Conservation (phyloP, 495 filamentous ascomycete species). For the Acidomyces sp. region DNA sequence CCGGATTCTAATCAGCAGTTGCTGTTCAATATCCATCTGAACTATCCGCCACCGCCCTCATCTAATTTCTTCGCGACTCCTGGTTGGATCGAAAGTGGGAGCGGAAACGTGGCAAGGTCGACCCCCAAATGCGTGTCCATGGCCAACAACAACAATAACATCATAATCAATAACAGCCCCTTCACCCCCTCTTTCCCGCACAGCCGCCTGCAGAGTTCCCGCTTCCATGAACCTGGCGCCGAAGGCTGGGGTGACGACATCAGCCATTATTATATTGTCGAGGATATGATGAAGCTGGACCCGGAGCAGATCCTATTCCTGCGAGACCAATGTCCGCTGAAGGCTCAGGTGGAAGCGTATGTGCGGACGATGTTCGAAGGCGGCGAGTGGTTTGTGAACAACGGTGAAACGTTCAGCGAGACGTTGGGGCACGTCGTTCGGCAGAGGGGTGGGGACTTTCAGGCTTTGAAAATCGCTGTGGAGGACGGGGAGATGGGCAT, state of each 20-base stretch:
- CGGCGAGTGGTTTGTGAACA: constrained; percentile 52
- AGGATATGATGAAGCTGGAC: constrained; percentile 54
- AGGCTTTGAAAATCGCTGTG: constrained; percentile 28
- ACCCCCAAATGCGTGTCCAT: too few species aligned
- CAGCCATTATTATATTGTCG: constrained; percentile 48
- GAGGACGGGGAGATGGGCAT: constrained; percentile 25
- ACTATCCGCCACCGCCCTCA: constrained; percentile 30
- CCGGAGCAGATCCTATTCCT: constrained; percentile 46
- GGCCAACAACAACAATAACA: too few species aligned
- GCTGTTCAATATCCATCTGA: constrained; percentile 42
- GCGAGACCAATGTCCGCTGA: constrained; percentile 36
- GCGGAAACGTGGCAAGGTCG: too few species aligned
- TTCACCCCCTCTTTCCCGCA: too few species aligned
- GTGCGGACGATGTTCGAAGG: constrained; percentile 28
- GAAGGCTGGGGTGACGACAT: constrained; percentile 54
- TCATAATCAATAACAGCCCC: too few species aligned
- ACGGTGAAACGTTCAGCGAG: constrained; percentile 46
- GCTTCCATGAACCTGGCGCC: constrained; percentile 29
- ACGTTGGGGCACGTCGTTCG: constrained; percentile 40
- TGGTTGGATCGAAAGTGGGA: too few species aligned
- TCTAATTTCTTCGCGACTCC: constrained; percentile 24
- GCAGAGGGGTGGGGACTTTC: constrained; percentile 39
- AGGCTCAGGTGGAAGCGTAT: constrained; percentile 42
- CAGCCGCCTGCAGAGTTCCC: constrained; percentile 17
- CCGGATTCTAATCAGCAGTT: constrained; percentile 36